Conservation (phyloP, 805 yeast genomes). For the Candida cerambycidarum region DNA sequence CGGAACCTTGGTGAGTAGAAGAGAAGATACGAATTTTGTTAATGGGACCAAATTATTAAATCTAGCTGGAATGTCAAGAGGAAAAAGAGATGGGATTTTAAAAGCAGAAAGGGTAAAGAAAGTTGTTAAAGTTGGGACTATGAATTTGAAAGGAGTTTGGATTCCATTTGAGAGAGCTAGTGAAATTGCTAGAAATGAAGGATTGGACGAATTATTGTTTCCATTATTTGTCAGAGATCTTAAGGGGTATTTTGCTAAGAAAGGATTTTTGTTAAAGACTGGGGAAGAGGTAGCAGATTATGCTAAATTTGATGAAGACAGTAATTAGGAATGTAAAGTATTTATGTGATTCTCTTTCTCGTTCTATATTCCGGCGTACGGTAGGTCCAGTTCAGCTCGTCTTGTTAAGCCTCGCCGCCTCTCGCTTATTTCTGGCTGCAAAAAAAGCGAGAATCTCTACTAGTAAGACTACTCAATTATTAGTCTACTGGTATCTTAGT, state of each 20-base stretch:
- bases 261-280: conserved; percentile 19
- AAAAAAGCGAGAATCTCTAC: too few relatives aligned
- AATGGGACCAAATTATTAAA: conserved; percentile 41
- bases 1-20: conserved; percentile 33
- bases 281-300: conserved; percentile 1
- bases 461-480: too few relatives aligned
- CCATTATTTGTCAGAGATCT: conserved; percentile 36
- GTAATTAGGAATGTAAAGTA: not conserved
- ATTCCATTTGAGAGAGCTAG: conserved; percentile 39
- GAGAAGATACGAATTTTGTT: conserved; percentile 34
- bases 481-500: not conserved
- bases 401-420: too few relatives aligned
- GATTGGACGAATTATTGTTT: conserved; percentile 29
- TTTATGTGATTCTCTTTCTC: too few relatives aligned
- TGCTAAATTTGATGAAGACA: conserved; percentile 1
- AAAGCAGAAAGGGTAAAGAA: conserved; percentile 31
- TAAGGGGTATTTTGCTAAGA: conserved; percentile 23
- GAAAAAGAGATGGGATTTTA: conserved; percentile 40
- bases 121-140: conserved; percentile 37
- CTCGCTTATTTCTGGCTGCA: too few relatives aligned
- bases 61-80: conserved; percentile 40
- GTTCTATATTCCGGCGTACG: too few relatives aligned
- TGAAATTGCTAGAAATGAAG: conserved; percentile 42
- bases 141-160: conserved; percentile 45
- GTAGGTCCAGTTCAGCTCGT: too few relatives aligned